Conservation (phyloP, 2,329 filamentous ascomycete genomes). For the Monosporascus sp. region DNA sequence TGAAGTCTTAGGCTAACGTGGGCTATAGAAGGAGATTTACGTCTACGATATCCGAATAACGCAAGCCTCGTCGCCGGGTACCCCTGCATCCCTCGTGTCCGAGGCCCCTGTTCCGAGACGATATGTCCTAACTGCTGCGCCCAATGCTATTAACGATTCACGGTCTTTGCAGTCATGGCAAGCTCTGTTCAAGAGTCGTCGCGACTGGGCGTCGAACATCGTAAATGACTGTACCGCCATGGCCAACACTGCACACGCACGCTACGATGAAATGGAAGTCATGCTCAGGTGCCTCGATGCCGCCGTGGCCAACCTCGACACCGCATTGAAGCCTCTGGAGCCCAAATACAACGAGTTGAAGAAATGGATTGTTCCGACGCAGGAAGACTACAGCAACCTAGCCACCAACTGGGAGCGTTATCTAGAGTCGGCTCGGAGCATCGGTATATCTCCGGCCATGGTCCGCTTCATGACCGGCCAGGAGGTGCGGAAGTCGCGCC, state of each 20-base stretch:
- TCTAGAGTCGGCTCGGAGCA: conserved; percentile 56
- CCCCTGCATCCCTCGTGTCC: conserved; percentile 37
- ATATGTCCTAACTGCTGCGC: conserved; percentile 59
- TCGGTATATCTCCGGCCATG: conserved; percentile 62
- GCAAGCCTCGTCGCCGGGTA: conserved; percentile 45
- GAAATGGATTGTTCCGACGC: conserved; percentile 62
- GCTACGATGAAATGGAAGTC: conserved; percentile 67
- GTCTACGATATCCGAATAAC: conserved; percentile 82
- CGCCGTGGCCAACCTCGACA: conserved; percentile 78
- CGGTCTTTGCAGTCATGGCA: conserved; percentile 85
- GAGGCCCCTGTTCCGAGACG: conserved; percentile 47
- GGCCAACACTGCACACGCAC: conserved; percentile 54
- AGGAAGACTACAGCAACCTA: conserved; percentile 62
- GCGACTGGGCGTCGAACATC: conserved; percentile 70
- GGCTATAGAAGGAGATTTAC: conserved; percentile 72
- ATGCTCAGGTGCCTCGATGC: conserved; percentile 78
- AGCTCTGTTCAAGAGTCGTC: conserved; percentile 73
- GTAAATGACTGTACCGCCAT: conserved; percentile 64
- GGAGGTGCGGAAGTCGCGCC: conserved; percentile 37
- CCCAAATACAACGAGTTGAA: conserved; percentile 66
- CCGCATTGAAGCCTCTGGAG: conserved; percentile 66
- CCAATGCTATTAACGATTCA: conserved; percentile 77
- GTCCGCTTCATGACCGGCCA: conserved; percentile 57
- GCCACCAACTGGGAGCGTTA: conserved; percentile 63
- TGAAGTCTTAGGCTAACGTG: conserved; percentile 4